Base-by-base conservation (phyloP, 202 grass and related monocot species). In the Carex sylvatica region DNA sequence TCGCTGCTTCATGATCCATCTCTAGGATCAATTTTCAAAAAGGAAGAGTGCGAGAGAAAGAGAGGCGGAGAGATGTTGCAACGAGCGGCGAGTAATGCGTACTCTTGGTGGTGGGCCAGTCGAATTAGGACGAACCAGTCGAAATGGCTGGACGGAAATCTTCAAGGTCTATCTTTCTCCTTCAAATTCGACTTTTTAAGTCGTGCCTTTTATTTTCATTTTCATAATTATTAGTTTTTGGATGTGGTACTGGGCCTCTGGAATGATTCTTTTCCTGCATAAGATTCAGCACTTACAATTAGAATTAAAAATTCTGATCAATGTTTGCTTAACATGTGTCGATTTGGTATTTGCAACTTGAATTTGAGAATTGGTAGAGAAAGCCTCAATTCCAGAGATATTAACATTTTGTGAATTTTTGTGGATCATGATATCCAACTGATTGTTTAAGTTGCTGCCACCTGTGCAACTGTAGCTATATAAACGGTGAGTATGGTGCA, bases 51-150 rank as follows among this genome's bases (percentile, higher is more conserved):
- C 44, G 30, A 40, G 58, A 63, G 47, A 62, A 35, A 74, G 53
- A 52, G 72, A 68, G 59, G 9, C 36, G 52, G 74, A 65, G 63
- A 72, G 91, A 92, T 94, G 92, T 85, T 94, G 84, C 92, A 94
- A 83, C 86, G 92, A 76, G 92, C 86, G 81, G 92, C 89, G 66
- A 92, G 87, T 87, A 94, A 92, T 66, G 92, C 92, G 15, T 94
- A 94, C 87, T 92, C 92, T 13, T 94, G 92, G 92, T 94, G 92
- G 92, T 92, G 89, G 92, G 92, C 92, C 44, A 94, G 92, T 71
- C 92, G 91, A 62, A 94, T 94, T 84, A 85, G 93, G 54, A 92
- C 88, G 31, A 95, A 85, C 83, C 93, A 95, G 79, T 95, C 93
- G 52, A 95, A 95, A 88, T 95, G 93, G 93, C 93, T 95, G 52